phyloP scores from a whole-genome alignment of 2,329 filamentous ascomycete genomes.

The Colletotrichum sp. region DNA sequence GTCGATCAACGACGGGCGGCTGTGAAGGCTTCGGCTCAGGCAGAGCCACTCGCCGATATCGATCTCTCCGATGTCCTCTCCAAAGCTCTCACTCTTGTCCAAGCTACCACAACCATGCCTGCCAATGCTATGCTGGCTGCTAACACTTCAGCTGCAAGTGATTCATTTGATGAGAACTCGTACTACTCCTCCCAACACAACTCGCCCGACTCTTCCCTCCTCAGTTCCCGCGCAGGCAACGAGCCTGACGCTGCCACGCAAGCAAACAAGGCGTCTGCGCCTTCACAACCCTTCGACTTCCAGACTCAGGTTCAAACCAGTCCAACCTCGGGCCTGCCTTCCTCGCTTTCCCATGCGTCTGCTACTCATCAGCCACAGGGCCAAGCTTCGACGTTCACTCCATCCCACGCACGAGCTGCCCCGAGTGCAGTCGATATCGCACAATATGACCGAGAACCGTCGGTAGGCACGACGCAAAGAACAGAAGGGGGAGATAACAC shows the following conservation, averaged over 20 bases:
- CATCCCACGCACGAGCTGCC: background rate
- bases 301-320: background rate
- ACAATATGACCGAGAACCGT: conserved; percentile 7
- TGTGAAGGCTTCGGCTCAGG: conserved; percentile 46
- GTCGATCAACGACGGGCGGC: conserved; percentile 64
- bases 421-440: background rate
- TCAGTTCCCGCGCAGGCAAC: conserved; percentile 54
- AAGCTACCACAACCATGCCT: conserved; percentile 66
- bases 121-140: conserved; percentile 57
- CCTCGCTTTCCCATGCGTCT: conserved; percentile 9
- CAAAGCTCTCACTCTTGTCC: conserved; percentile 74
- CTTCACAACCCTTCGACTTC: conserved; percentile 6
- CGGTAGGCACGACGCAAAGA: conserved; percentile 18
- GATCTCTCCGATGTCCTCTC: conserved; percentile 76
- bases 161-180: conserved; percentile 91
- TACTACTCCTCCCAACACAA: conserved; percentile 96
- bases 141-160: conserved; percentile 68
- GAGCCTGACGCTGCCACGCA: conserved; percentile 39
- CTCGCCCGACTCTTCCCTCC: conserved; percentile 63
- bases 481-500: conserved; percentile 2
- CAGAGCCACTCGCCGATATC: conserved; percentile 66
- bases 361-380: conserved; percentile 25
- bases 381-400: conserved; percentile 10
- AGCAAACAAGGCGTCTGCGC: conserved; percentile 18
- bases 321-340: background rate